Conservation (phyloP, 257 asterid genomes). For the Forsythia suspensa region DNA sequence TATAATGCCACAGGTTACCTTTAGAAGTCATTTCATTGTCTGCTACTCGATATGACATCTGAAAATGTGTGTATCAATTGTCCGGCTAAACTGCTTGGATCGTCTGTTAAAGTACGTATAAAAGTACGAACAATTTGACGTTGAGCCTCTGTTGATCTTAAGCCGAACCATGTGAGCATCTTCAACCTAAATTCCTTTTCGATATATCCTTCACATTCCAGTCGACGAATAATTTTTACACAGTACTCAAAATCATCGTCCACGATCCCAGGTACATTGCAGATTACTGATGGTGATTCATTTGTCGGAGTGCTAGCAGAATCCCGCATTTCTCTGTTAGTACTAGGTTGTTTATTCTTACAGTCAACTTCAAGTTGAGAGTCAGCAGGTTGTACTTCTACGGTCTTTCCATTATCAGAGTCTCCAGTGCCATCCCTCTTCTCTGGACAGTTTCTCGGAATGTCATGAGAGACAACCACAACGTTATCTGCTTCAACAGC, state of each 20-base stretch:
- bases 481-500: conserved; percentile 31
- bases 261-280: conserved; percentile 46
- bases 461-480: too few species aligned
- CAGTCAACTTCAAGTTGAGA: too few species aligned
- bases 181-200: too few species aligned
- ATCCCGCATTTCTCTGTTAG: conserved; percentile 50
- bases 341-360: too few species aligned
- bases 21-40: conserved; percentile 39
- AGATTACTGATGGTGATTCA: conserved; percentile 56
- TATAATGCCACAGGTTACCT: conserved; percentile 26
- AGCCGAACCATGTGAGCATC: too few species aligned
- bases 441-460: too few species aligned
- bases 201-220: conserved; percentile 1
- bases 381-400: too few species aligned
- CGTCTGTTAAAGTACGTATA: conserved; percentile 59
- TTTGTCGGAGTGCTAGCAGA: conserved; percentile 83
- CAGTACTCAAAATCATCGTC: conserved; percentile 72
- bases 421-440: too few species aligned
- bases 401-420: too few species aligned
- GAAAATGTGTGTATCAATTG: conserved; percentile 65
- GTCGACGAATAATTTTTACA: conserved; percentile 75
- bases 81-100: conserved; percentile 74
- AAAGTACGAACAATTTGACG: conserved; percentile 38
- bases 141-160: too few species aligned
- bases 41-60: conserved; percentile 43